phyloP scores from a whole-genome alignment of 192 early-diverging fungal species.

The Coemansia sp. region DNA sequence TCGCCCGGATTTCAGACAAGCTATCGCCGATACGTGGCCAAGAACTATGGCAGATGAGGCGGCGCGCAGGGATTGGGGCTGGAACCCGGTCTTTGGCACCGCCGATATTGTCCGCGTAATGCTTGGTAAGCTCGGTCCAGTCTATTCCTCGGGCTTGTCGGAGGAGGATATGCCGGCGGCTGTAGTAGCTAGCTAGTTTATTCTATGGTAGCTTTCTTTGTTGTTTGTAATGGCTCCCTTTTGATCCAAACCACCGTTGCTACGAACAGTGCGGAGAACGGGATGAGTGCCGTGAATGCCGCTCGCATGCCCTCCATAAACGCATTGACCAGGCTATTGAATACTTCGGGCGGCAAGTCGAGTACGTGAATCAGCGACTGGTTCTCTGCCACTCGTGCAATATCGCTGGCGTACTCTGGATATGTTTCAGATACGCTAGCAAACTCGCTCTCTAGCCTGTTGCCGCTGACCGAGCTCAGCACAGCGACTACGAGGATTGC shows the following conservation, averaged over 20 bases:
- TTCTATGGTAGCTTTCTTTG: slow-evolving; percentile 16
- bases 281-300: slow-evolving; percentile 39
- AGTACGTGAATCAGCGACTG: slow-evolving; percentile 38
- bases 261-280: slow-evolving; percentile 32
- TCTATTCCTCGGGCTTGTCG: slow-evolving; percentile 21
- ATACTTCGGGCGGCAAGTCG: slow-evolving; percentile 21
- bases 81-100: slow-evolving; percentile 60
- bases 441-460: slow-evolving; percentile 5
- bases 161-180: slow-evolving; percentile 6
- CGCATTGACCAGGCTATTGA: slow-evolving; percentile 23
- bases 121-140: slow-evolving; percentile 57
- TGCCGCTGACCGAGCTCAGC: slow-evolving; percentile 18
- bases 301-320: slow-evolving; percentile 47
- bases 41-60: slow-evolving; percentile 58
- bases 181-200: slow-evolving; percentile 9
- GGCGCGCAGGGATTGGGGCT: slow-evolving; percentile 64
- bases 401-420: slow-evolving; percentile 10
- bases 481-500: slow-evolving; percentile 18
- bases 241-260: slow-evolving; percentile 12
- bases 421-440: neutral
- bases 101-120: slow-evolving; percentile 61
- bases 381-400: slow-evolving; percentile 5
- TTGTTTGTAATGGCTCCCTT: slow-evolving; percentile 19
- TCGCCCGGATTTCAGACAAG: slow-evolving; percentile 60
- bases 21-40: slow-evolving; percentile 67